These are phyloP conservation scores for Arthrobotrys musiformis DNA, from an alignment of 2,329 filamentous ascomycete genomes.

Conservation along the genomic window DNA sequence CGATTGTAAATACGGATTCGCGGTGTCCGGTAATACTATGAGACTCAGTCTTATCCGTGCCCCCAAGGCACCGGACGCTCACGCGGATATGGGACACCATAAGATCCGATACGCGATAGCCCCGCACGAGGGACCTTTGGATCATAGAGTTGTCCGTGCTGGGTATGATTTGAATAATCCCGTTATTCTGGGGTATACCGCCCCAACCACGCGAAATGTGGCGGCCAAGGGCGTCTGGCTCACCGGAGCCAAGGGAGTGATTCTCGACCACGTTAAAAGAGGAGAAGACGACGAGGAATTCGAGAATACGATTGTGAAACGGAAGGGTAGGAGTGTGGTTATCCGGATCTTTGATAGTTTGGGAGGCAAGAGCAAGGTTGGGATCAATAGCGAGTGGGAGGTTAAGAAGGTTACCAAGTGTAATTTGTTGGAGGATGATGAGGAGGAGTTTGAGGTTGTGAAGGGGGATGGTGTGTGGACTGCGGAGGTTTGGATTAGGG, in stretches of 20 bases:
- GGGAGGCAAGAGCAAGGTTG: conserved; percentile 80
- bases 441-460: conserved; percentile 68
- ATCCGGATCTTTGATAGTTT: conserved; percentile 87
- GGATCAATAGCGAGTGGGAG: conserved; percentile 69
- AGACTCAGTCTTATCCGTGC: conserved; percentile 84
- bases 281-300: conserved; percentile 88
- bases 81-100: conserved; percentile 93
- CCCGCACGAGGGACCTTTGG: conserved; percentile 79
- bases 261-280: conserved; percentile 91
- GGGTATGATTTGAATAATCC: conserved; percentile 93
- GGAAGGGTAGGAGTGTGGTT: conserved; percentile 81
- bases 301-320: conserved; percentile 70
- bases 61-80: conserved; percentile 89
- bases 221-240: conserved; percentile 42
- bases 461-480: conserved; percentile 63
- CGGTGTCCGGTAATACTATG: conserved; percentile 88
- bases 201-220: neutral
- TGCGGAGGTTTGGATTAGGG: conserved; percentile 74
- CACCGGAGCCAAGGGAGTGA: conserved; percentile 64
- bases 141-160: conserved; percentile 78
- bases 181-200: conserved; percentile 68
- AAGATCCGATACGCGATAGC: conserved; percentile 89
- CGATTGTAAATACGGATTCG: conserved; percentile 95
- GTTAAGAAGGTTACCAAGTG: conserved; percentile 83
- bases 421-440: conserved; percentile 88